phyloP scores from a whole-genome alignment of 805 yeast species.

The Yarrowia bubula region DNA sequence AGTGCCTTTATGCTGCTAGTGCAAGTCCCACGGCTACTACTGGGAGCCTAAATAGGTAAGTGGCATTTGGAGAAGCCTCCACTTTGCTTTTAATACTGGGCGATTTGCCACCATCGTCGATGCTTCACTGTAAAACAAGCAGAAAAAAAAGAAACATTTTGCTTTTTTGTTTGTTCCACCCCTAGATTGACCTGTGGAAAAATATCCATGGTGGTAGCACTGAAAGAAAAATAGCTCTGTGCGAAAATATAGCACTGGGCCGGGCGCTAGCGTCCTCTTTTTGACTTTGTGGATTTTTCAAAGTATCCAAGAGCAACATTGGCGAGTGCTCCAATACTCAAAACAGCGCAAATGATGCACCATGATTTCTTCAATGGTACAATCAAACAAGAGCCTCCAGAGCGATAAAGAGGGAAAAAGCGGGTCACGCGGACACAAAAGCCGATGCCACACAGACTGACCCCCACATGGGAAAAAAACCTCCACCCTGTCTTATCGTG shows the following conservation, averaged over 20 bases:
- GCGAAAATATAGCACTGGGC: not conserved
- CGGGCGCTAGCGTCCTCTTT: not conserved
- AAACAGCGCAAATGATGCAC: slow-evolving; percentile 13
- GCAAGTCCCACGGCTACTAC: not conserved
- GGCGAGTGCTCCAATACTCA: not conserved
- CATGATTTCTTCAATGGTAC: not conserved
- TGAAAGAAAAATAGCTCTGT: not conserved
- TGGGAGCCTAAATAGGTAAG: not conserved
- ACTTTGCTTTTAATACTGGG: not conserved
- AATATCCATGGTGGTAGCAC: no score
- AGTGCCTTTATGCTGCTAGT: not conserved
- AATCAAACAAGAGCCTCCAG: not conserved
- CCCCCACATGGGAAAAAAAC: not conserved
- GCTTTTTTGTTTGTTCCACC: no score
- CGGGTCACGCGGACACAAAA: not conserved
- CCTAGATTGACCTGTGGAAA: no score
- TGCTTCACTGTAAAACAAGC: not conserved
- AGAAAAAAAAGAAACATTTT: not conserved
- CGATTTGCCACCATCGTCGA: slow-evolving; percentile 18
- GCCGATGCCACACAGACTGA: not conserved
- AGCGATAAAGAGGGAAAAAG: not conserved
- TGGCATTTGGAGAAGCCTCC: not conserved
- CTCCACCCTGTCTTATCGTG: slow-evolving; percentile 13
- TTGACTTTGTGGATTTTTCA: not conserved
- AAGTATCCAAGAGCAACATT: not conserved